Conservation (phyloP, 2,329 filamentous ascomycete genomes). For the Pseudogymnoascus sp. region DNA sequence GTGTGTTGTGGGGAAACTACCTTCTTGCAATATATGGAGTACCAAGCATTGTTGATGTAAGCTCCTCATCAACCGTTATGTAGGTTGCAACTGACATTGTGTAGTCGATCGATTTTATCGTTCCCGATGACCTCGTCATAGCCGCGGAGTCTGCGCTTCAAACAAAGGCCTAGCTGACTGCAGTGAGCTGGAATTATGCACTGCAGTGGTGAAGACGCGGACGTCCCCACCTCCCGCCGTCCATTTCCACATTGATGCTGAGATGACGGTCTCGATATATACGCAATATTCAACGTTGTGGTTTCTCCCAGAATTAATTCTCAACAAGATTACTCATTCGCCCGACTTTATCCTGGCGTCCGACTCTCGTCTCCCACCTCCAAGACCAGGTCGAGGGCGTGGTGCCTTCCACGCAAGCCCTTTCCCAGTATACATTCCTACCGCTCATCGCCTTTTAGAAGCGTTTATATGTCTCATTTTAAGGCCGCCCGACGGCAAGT, state of each 20-base stretch:
- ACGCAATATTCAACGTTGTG: background rate
- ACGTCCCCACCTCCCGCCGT: background rate
- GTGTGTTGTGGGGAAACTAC: background rate
- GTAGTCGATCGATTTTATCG: background rate
- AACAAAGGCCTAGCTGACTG: background rate
- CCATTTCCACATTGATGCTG: background rate
- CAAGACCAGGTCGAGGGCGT: background rate
- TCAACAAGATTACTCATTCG: background rate
- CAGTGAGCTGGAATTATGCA: background rate
- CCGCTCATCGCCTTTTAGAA: background rate
- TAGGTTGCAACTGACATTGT: background rate
- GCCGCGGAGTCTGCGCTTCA: background rate
- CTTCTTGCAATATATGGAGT: conserved; percentile 5
- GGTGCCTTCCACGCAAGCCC: background rate
- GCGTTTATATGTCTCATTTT: background rate
- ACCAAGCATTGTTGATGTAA: background rate
- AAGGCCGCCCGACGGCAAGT: background rate
- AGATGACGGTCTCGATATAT: background rate
- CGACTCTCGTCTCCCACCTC: background rate
- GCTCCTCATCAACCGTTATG: background rate
- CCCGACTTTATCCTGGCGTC: background rate
- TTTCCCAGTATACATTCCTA: background rate
- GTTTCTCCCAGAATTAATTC: background rate
- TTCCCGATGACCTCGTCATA: background rate
- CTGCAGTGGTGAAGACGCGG: background rate